A percentile compares a stretch with the other conserved stretches of the same genome.
These are phyloP conservation scores for Dendrobium catenatum DNA, from an alignment of 106 monocot genomes.

Conservation along the genomic window DNA sequence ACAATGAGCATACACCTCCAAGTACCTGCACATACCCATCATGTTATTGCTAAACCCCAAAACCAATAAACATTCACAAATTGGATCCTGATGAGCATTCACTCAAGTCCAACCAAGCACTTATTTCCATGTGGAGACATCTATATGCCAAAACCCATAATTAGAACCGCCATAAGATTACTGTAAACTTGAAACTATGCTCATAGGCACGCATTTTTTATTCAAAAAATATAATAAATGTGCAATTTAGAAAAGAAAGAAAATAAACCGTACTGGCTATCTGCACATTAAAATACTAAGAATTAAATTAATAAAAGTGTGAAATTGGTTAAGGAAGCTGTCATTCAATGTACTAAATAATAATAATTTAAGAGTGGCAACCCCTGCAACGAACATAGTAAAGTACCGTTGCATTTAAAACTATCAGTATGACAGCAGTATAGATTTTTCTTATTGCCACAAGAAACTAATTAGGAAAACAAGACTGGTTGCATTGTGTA, in stretches of 20 bases:
- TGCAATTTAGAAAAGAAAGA: not conserved
- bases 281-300: not conserved
- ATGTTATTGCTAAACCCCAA: too few relatives aligned
- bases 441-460: not conserved
- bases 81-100: too few relatives aligned
- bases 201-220: too few relatives aligned
- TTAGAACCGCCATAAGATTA: too few relatives aligned
- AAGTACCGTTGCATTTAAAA: not conserved
- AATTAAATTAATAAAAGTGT: not conserved
- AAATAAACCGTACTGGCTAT: not conserved
- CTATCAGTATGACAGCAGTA: not conserved
- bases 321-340: not conserved
- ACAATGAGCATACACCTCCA: too few relatives aligned
- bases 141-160: too few relatives aligned
- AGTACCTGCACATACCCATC: too few relatives aligned
- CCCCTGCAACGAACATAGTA: not conserved
- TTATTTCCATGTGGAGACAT: too few relatives aligned
- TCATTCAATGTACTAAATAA: not conserved
- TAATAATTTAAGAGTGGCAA: not conserved
- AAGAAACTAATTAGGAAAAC: not conserved
- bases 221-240: too few relatives aligned
- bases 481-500: not conserved
- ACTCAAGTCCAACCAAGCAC: too few relatives aligned
- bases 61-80: too few relatives aligned
- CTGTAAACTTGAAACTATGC: too few relatives aligned